Base-by-base conservation (phyloP, 2,329 filamentous ascomycete species). In the Fusarium sp. region DNA sequence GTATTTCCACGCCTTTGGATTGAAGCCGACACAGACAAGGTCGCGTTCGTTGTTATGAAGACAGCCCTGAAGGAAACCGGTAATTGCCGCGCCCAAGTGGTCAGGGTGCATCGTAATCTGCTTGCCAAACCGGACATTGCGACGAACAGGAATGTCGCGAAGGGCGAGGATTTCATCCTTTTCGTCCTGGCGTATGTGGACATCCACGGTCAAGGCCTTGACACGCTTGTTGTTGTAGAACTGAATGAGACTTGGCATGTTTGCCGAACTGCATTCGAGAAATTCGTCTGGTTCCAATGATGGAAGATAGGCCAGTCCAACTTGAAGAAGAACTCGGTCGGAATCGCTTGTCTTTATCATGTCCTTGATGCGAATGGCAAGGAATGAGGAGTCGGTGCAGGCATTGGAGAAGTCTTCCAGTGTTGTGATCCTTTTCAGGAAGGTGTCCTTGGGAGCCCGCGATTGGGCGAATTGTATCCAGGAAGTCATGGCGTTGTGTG, bases 241-340 rank as follows among this genome's bases (percentile, higher is more conserved):
- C 3, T 59, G 18, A 22, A 2, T 7, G 25, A 71, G 61, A 18
- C 16, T 20, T 10, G 29, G 61, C 4, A 37, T 37, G 16, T 18
- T 37, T 18, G 34, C 9, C 4, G 32, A 34, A 34, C 0, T 7
- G 7, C 7, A 22, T 0, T 49, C 27, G 18, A 14, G 7, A 11
- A 16, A 3, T 10, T 30, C 14, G 12, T 18, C 18, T 22, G 14
- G 8, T 0, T 37, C 7, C 7, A 27, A 16, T 25, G 32, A 53
- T 24, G 27, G 32, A 4, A 59, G 29, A 53, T 66, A 69, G 12
- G 67, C 64, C 2, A 73, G 22, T 7, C 61, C 64, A n/a, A 73
- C 69, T 32, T 73, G 69, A 24, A 65, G 53, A 34, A 73, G 64
- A 18, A 70, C 22, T 12, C 61, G 69, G 27, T 65, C 67, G 3